Conservation (phyloP, 495 filamentous ascomycete genomes). For the Rusavskia elegans region DNA sequence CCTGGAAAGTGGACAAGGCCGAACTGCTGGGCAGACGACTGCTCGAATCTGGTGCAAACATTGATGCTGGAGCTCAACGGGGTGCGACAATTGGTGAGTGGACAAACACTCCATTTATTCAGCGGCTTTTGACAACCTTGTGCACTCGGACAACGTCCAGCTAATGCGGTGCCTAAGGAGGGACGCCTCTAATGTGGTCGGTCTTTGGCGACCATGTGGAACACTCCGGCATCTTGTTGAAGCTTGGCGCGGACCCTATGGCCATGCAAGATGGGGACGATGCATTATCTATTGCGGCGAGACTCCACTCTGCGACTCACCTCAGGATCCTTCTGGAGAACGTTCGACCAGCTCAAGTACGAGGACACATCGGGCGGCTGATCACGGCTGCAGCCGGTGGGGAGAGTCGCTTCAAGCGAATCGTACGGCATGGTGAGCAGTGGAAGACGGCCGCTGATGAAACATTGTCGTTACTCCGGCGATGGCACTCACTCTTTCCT, state of each 20-base stretch:
- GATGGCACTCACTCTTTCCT: conserved; percentile 10
- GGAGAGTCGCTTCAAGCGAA: conserved; percentile 14
- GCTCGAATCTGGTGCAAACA: conserved; percentile 15
- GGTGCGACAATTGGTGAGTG: conserved; percentile 8
- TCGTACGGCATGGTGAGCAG: conserved; percentile 10
- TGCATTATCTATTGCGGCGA: conserved; percentile 14
- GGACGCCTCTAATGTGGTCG: conserved; percentile 16
- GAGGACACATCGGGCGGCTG: conserved; percentile 7
- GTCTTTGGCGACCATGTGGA: conserved; percentile 11
- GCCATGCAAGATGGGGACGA: conserved; percentile 8
- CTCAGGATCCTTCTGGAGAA: conserved; percentile 13
- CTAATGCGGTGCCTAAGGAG: conserved; percentile 3
- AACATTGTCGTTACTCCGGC: conserved; percentile 8
- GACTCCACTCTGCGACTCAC: conserved; percentile 10
- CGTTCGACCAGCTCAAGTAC: conserved; percentile 8
- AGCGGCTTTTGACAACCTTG: neutral
- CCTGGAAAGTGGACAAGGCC: conserved; percentile 10
- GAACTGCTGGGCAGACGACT: conserved; percentile 11
- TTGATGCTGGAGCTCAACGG: conserved; percentile 13
- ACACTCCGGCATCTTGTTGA: conserved; percentile 12
- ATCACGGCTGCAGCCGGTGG: conserved; percentile 11
- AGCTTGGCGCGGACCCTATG: conserved; percentile 13
- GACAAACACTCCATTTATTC: neutral
- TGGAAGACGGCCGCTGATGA: conserved; percentile 9
- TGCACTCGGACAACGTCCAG: neutral